These are phyloP conservation scores for Phytophthora constricta DNA, from an alignment of 352 stramenopile species.

Conservation along the genomic window DNA sequence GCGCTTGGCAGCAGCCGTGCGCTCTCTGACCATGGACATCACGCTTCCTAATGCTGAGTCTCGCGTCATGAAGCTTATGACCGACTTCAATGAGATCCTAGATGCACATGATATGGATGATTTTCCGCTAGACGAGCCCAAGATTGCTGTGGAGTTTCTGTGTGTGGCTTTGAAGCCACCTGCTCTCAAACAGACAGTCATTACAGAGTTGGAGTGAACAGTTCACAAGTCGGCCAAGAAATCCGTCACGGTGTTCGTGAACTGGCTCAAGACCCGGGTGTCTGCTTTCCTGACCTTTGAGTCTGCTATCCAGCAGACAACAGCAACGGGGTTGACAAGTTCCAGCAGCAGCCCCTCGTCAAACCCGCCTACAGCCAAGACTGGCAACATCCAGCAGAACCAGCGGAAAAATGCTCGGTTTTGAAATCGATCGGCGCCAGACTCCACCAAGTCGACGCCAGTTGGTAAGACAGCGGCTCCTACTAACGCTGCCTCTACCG, in stretches of 20 bases:
- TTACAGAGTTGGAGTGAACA: neutral
- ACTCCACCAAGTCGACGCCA: too few relatives aligned
- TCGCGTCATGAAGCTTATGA: slow-evolving; percentile 15
- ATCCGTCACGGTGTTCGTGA: neutral
- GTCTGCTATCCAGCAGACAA: too few relatives aligned
- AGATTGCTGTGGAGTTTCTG: slow-evolving; percentile 9
- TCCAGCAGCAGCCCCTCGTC: too few relatives aligned
- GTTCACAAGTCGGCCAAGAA: neutral
- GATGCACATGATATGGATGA: slow-evolving; percentile 16
- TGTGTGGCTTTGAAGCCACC: neutral
- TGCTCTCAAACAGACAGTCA: neutral
- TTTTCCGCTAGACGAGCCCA: slow-evolving; percentile 12
- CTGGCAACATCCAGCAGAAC: too few relatives aligned
- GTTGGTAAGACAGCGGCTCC: too few relatives aligned
- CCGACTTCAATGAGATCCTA: slow-evolving; percentile 18
- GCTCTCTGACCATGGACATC: slow-evolving; percentile 14
- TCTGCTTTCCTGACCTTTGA: too few relatives aligned
- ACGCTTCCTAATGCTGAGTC: slow-evolving; percentile 15
- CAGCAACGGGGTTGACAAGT: too few relatives aligned
- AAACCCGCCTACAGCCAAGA: too few relatives aligned
- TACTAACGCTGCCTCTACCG: too few relatives aligned
- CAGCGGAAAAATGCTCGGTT: too few relatives aligned
- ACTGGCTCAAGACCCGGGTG: too few relatives aligned
- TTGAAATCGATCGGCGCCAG: too few relatives aligned
- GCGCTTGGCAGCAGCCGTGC: slow-evolving; percentile 6